These are phyloP conservation scores for Monosporozyma unispora DNA, from an alignment of 805 yeast species.

Conservation along the genomic window DNA sequence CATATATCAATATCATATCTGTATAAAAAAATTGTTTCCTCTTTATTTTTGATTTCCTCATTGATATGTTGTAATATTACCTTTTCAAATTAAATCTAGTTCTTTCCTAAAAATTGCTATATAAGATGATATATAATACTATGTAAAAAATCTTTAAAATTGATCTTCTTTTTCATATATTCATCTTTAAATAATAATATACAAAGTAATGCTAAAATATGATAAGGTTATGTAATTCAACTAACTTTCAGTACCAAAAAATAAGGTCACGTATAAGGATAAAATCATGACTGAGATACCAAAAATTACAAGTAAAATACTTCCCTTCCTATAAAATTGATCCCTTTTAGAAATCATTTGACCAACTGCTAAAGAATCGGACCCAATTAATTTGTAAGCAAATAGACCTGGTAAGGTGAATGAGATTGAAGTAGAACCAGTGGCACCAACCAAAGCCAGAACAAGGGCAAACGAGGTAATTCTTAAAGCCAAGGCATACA, in stretches of 20 bases:
- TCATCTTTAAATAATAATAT: neutral
- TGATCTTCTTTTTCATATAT: neutral
- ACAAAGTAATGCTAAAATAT: neutral
- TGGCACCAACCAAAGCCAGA: constrained; percentile 81
- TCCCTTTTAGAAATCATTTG: constrained; percentile 24
- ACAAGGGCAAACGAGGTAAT: constrained; percentile 73
- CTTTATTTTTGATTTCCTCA: neutral
- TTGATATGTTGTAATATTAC: neutral
- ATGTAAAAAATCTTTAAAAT: neutral
- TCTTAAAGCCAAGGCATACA: constrained; percentile 56
- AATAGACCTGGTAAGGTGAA: constrained; percentile 85
- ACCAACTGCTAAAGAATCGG: constrained; percentile 23
- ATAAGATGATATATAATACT: neutral
- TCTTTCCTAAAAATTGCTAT: neutral
- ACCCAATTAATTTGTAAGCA: constrained; percentile 60
- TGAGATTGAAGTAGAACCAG: constrained; percentile 87
- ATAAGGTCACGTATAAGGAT: constrained; percentile 41
- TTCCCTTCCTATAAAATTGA: constrained; percentile 34
- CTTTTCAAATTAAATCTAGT: neutral
- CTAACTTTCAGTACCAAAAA: constrained; percentile 7
- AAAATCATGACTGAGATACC: constrained; percentile 63
- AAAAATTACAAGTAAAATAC: constrained; percentile 52
- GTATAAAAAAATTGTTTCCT: neutral
- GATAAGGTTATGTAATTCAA: neutral
- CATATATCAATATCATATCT: neutral